Evolutionary conservation across 1,284 basidiomycete genomes (phyloP), one percentile per base, ranked within the genome.

Genomic region (Tilletia caries): DNA sequence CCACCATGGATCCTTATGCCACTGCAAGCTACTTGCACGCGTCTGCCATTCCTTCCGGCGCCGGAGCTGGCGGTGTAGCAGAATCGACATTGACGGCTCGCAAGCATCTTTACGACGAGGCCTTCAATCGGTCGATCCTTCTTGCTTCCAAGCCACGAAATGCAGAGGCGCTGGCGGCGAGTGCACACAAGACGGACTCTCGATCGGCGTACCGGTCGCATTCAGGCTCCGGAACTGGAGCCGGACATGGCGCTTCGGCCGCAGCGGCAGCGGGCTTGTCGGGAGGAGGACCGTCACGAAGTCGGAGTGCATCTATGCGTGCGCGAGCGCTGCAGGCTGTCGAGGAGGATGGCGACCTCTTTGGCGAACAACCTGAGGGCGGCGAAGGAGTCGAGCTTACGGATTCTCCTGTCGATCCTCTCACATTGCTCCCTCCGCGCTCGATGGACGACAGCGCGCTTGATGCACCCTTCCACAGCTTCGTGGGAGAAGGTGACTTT

Each of bases 81-180:
- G 58, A 70, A 34, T 72, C 71, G 33, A 71, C 69, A 8, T 43
- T 72, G 65, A 60, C 71, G 41, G 54, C 65, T 41, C 58, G 68
- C 20, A 68, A 58, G 33, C 71, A 72, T 23, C 25, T 67, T 18
- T 72, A 72, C 65, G 69, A 67, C 23, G 70, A 72, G 20, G 71
- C 71, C 25, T 72, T 72, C 41, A 54, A 37, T n/a, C 66, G 67
- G 25, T 68, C 67, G 43, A 71, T 71, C 18, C 34, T 50, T 20
- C 67, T 68, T n/a, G 70, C 69, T 10, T 37, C 34, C 27, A 64
- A 71, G n/a, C 52, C 44, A 4, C 64, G 37, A 13, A 71, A 71
- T 68, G 70, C 64, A 2, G 46, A 34, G 10, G 67, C 64, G 1
- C 54, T 71, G 15, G 67, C 52, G 18, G 67, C 67, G 18, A 64